Evolutionary conservation across 768 basidiomycete species (phyloP).

Genomic region (Amanita pallidorosea): DNA sequence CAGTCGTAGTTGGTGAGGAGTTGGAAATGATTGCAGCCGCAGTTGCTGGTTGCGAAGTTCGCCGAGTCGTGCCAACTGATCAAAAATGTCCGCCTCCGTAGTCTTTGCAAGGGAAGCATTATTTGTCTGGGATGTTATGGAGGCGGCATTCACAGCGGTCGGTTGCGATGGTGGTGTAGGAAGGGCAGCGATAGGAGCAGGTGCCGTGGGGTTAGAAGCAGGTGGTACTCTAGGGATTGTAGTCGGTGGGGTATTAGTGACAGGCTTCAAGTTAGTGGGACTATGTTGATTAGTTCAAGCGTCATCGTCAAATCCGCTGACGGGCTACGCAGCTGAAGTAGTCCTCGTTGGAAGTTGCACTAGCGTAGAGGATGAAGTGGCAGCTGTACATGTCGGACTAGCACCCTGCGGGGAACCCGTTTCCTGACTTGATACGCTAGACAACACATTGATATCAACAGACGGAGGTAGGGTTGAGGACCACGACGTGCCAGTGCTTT

Average conservation of each 20-base stretch:
- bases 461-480: constrained; percentile 52
- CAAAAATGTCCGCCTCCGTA: constrained; percentile 62
- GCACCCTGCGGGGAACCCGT: constrained; percentile 49
- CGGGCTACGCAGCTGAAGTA: constrained; percentile 33
- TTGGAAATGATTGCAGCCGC: constrained; percentile 20
- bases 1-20: constrained; percentile 15
- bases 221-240: constrained; percentile 33
- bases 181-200: constrained; percentile 19
- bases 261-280: constrained; percentile 60
- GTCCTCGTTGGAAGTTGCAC: constrained; percentile 41
- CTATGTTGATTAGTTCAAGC: constrained; percentile 92
- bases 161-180: constrained; percentile 18
- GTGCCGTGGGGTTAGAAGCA: constrained; percentile 22
- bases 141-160: constrained; percentile 17
- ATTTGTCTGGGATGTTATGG: constrained; percentile 9
- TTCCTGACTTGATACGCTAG: constrained; percentile 60
- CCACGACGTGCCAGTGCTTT: constrained; percentile 73
- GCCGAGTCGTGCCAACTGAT: constrained; percentile 59
- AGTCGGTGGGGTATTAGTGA: constrained; percentile 30
- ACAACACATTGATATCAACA: constrained; percentile 65
- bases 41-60: constrained; percentile 36
- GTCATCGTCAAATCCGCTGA: constrained; percentile 88
- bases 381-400: constrained; percentile 34
- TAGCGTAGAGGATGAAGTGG: constrained; percentile 30
- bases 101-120: constrained; percentile 40